Conservation (phyloP, 2,329 filamentous ascomycete genomes). For the Fonsecaea monophora region DNA sequence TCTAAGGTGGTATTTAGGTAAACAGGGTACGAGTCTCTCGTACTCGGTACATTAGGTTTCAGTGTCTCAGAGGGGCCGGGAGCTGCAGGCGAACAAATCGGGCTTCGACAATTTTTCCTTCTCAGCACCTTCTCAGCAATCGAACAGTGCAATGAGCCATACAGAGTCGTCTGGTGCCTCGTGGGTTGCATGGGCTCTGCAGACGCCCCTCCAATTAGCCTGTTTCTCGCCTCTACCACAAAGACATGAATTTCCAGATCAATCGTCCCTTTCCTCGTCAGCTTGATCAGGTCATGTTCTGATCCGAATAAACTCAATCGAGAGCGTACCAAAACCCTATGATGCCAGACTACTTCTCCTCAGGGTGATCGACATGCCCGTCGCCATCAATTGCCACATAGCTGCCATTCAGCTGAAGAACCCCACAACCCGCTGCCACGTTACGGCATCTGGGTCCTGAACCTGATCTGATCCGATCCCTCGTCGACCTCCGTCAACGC, state of each 20-base stretch:
- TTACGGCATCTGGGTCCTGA: constrained; percentile 3
- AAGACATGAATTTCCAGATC: constrained; percentile 1
- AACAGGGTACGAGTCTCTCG: no score
- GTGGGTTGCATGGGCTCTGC: background rate
- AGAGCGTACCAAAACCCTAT: background rate
- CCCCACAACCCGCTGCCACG: constrained; percentile 18
- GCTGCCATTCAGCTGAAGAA: background rate
- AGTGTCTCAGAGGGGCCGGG: background rate
- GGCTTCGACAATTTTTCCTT: background rate
- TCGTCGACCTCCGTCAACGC: background rate
- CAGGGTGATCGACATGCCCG: background rate
- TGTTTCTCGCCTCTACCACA: background rate
- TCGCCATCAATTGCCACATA: constrained; percentile 18
- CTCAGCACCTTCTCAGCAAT: constrained; percentile 23
- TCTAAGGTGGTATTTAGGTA: no score
- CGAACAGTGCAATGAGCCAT: background rate
- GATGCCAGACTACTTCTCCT: background rate
- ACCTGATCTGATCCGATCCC: background rate
- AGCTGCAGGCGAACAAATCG: constrained; percentile 13
- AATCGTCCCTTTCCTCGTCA: background rate
- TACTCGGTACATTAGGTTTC: no score
- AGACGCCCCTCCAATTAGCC: background rate
- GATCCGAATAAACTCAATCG: background rate
- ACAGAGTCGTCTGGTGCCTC: background rate
- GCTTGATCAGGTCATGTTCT: background rate